These are phyloP conservation scores for Paramyrothecium roridum DNA, from an alignment of 2,329 filamentous ascomycete species.

Conservation along the genomic window DNA sequence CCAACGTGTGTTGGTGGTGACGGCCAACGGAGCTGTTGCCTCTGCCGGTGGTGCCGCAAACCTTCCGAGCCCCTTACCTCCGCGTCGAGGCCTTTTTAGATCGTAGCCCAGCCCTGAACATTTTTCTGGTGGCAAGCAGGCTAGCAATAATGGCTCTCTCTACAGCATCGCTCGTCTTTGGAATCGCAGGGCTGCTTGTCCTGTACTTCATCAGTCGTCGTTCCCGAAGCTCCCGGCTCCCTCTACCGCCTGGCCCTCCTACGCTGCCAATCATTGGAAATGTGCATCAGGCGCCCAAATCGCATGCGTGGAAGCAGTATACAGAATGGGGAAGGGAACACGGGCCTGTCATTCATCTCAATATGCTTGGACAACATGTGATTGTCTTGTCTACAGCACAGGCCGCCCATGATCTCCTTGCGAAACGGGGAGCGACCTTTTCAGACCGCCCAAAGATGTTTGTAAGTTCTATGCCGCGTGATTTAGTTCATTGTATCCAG, in stretches of 20 bases:
- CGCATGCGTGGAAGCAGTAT: constrained; percentile 57
- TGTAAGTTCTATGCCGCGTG: background rate
- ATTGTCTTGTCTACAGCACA: constrained; percentile 15
- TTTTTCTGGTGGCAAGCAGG: too few relatives aligned
- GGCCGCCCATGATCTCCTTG: constrained; percentile 16
- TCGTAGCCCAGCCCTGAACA: too few relatives aligned
- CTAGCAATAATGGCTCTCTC: background rate
- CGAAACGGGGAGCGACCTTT: constrained; percentile 10
- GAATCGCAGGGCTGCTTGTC: background rate
- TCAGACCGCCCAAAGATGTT: constrained; percentile 30
- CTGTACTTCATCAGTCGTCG: background rate
- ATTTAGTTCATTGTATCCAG: background rate
- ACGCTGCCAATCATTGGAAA: constrained; percentile 16
- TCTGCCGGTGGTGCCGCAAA: too few relatives aligned
- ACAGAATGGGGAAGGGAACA: constrained; percentile 32
- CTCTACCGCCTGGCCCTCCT: constrained; percentile 27
- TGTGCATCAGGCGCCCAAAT: constrained; percentile 19
- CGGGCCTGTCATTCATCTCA: constrained; percentile 16
- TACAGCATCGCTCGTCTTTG: background rate
- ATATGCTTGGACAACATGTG: constrained; percentile 13
- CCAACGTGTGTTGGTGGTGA: too few relatives aligned
- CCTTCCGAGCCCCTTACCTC: too few relatives aligned
- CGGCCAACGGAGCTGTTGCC: too few relatives aligned
- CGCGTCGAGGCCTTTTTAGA: too few relatives aligned
- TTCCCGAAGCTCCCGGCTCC: background rate